Percentiles rank a stretch among this genome's conserved stretches.
Evolutionary conservation across 2,329 filamentous ascomycete genomes (phyloP).

Genomic region (Trichoderma koningii): DNA sequence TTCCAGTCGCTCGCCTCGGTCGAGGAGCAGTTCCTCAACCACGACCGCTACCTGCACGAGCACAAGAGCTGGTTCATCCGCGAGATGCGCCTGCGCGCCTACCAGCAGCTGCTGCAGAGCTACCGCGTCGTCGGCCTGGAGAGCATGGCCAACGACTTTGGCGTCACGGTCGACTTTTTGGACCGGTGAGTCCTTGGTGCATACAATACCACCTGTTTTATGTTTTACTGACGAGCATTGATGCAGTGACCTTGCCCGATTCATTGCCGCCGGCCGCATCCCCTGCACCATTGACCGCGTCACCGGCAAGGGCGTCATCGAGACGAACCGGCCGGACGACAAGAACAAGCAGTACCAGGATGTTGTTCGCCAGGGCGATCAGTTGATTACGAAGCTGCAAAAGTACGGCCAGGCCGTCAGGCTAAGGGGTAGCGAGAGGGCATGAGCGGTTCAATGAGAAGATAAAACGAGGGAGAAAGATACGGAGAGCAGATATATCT

Average conservation of each 20-base stretch:
- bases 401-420: slow-evolving; percentile 98
- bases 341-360: slow-evolving; percentile 99
- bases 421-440: slow-evolving; percentile 90
- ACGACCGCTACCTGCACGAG: slow-evolving; percentile 93
- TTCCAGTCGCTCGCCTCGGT: slow-evolving; percentile 87
- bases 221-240: neutral
- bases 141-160: slow-evolving; percentile 97
- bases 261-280: slow-evolving; percentile 92
- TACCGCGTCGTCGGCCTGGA: slow-evolving; percentile 96
- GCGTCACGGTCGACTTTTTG: slow-evolving; percentile 92
- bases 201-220: too few species aligned
- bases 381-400: slow-evolving; percentile 97
- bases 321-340: slow-evolving; percentile 95
- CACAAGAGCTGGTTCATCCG: slow-evolving; percentile 97
- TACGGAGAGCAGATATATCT: too few species aligned
- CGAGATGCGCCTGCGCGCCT: slow-evolving; percentile 95
- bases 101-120: slow-evolving; percentile 95
- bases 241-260: slow-evolving; percentile 84
- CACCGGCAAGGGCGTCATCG: slow-evolving; percentile 92
- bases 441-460: slow-evolving; percentile 49
- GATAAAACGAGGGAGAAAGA: neutral
- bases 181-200: slow-evolving; percentile 87
- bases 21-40: slow-evolving; percentile 89
- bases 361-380: slow-evolving; percentile 94
- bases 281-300: slow-evolving; percentile 97